phyloP scores from a whole-genome alignment of 176 grass and related monocot genomes.

The Chloris gayana region DNA sequence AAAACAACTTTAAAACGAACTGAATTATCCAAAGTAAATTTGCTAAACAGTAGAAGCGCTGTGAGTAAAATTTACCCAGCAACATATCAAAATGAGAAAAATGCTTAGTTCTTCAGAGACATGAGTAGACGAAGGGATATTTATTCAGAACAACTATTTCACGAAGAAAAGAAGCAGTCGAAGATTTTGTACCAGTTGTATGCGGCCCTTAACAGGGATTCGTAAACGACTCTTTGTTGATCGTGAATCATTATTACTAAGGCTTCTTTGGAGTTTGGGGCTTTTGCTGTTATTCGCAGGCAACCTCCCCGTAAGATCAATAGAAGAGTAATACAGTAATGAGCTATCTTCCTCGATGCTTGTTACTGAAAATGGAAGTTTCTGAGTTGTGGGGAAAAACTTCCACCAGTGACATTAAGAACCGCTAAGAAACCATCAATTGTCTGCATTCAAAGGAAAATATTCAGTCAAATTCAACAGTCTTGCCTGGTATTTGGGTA shows the following conservation, averaged over 20 bases:
- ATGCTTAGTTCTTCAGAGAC: neutral
- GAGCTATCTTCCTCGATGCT: conserved; percentile 86
- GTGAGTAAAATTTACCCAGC: neutral
- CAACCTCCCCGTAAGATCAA: conserved; percentile 74
- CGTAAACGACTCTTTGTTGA: conserved; percentile 83
- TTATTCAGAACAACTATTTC: conserved; percentile 5
- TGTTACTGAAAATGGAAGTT: conserved; percentile 89
- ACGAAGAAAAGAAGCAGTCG: neutral
- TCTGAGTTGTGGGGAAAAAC: conserved; percentile 76
- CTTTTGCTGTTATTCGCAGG: conserved; percentile 54
- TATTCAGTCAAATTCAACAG: conserved; percentile 41
- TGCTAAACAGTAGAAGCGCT: neutral
- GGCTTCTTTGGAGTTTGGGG: conserved; percentile 60
- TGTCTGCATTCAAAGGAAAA: conserved; percentile 54
- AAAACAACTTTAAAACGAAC: neutral
- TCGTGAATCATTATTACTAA: conserved; percentile 77
- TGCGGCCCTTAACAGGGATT: conserved; percentile 82
- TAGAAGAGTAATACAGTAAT: conserved; percentile 92
- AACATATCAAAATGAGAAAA: neutral
- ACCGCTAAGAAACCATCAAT: conserved; percentile 95
- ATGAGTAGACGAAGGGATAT: neutral
- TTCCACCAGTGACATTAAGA: conserved; percentile 80
- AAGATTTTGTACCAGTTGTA: conserved; percentile 82
- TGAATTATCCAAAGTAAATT: neutral
- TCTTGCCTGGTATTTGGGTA: conserved; percentile 2